phyloP scores from a whole-genome alignment of 805 yeast genomes.

The Metschnikowia shivogae region DNA sequence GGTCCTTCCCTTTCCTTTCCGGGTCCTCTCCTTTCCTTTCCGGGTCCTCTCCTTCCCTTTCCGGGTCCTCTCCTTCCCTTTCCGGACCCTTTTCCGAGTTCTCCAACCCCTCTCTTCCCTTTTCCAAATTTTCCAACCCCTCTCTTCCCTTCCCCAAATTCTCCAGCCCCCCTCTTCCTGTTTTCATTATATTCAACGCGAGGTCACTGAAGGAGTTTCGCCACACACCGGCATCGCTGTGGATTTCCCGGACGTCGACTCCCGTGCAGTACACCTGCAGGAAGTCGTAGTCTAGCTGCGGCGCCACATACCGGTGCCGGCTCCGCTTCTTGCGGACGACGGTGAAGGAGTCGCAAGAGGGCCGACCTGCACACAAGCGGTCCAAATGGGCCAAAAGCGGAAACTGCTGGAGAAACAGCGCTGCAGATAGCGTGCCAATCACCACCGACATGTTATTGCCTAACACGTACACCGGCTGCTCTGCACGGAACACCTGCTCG shows the following conservation, averaged over 20 bases:
- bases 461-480: slow-evolving; percentile 38
- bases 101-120: no score
- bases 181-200: slow-evolving; percentile 12
- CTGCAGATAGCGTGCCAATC: slow-evolving; percentile 48
- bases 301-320: slow-evolving; percentile 24
- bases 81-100: no score
- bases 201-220: slow-evolving; percentile 18
- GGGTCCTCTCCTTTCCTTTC: background rate
- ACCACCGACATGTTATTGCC: slow-evolving; percentile 53
- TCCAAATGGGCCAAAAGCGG: slow-evolving; percentile 41
- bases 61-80: no score
- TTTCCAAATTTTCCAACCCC: no score
- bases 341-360: slow-evolving; percentile 20
- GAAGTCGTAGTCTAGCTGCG: slow-evolving; percentile 29
- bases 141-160: background rate
- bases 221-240: slow-evolving; percentile 21
- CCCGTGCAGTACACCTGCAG: slow-evolving; percentile 29
- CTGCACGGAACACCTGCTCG: slow-evolving; percentile 30
- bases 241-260: slow-evolving; percentile 19
- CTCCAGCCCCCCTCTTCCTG: background rate
- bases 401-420: slow-evolving; percentile 40
- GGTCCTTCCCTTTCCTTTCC: background rate
- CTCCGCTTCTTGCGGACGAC: slow-evolving; percentile 19
- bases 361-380: slow-evolving; percentile 13
- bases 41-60: background rate